Evolutionary conservation across 2,329 filamentous ascomycete species (phyloP).

Genomic region (Diaporthe velutina): DNA sequence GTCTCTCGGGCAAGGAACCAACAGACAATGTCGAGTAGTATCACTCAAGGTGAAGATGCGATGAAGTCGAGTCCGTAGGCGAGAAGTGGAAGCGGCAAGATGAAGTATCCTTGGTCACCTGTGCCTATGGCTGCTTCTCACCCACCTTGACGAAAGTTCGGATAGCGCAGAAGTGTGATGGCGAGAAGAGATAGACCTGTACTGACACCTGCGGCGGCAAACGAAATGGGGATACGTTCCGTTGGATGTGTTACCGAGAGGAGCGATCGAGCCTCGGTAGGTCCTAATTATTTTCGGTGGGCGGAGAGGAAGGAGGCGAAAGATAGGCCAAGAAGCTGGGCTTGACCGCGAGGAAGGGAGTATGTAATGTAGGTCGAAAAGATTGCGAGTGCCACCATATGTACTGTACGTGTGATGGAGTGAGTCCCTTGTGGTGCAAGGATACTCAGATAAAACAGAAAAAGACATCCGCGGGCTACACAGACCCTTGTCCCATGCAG

Average conservation of each 20-base stretch:
- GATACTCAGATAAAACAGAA: constrained; percentile 37
- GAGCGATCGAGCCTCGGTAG: constrained; percentile 13
- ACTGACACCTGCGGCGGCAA: constrained; percentile 21
- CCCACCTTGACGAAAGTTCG: constrained; percentile 26
- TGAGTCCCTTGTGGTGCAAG: constrained; percentile 33
- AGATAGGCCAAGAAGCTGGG: constrained; percentile 19
- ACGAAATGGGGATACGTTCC: constrained; percentile 28
- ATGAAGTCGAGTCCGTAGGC: constrained; percentile 28
- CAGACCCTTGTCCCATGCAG: constrained; percentile 38
- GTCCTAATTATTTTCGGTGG: neutral
- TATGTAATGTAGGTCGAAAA: constrained; percentile 35
- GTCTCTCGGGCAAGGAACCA: constrained; percentile 27
- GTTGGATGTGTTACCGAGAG: constrained; percentile 31
- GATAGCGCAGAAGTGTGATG: constrained; percentile 28
- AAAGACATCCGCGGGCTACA: constrained; percentile 33
- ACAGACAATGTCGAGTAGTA: constrained; percentile 29
- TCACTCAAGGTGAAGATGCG: constrained; percentile 1
- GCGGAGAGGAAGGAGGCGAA: constrained; percentile 21
- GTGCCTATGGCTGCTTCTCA: constrained; percentile 17
- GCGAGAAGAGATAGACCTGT: constrained; percentile 27
- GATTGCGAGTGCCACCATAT: constrained; percentile 36
- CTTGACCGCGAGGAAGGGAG: constrained; percentile 35
- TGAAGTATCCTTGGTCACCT: neutral
- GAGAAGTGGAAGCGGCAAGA: neutral
- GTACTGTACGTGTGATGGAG: constrained; percentile 35